These are phyloP conservation scores for Pelargonium myrrhifolium DNA, from an alignment of 441 rosid genomes.

Conservation along the genomic window DNA sequence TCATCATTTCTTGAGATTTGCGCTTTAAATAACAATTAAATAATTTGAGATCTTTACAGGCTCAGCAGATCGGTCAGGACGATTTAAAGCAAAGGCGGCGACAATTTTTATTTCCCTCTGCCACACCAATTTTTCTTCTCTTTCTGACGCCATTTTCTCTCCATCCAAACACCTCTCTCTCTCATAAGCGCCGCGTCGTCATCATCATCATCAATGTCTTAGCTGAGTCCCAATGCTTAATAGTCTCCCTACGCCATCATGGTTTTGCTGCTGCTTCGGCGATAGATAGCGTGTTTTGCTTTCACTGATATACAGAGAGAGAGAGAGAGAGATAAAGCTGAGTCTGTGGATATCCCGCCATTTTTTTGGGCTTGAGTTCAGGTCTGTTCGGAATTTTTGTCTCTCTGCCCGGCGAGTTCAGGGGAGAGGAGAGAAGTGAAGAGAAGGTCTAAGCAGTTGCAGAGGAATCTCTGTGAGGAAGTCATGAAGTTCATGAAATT, in stretches of 20 bases:
- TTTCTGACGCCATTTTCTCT: background rate
- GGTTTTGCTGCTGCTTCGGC: background rate
- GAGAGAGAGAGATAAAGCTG: background rate
- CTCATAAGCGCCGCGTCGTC: background rate
- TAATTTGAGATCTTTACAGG: too few species aligned
- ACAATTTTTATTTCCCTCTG: too few species aligned
- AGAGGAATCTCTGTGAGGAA: conserved; percentile 15
- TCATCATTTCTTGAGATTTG: too few species aligned
- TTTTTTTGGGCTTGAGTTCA: background rate
- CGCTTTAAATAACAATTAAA: too few species aligned
- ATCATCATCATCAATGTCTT: background rate
- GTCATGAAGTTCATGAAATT: conserved; percentile 96
- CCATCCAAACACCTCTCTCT: conserved; percentile 3
- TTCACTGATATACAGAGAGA: too few species aligned
- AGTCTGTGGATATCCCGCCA: background rate
- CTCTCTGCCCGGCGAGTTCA: background rate
- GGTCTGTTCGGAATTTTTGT: background rate
- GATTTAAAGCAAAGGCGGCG: too few species aligned
- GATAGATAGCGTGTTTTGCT: too few species aligned
- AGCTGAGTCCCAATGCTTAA: background rate
- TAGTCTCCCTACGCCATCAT: conserved; percentile 4
- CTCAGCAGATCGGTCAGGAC: too few species aligned
- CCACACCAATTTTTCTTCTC: background rate
- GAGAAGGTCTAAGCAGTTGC: conserved; percentile 19
- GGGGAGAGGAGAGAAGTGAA: conserved; percentile 1